Evolutionary conservation across 305 asterid species (phyloP), one percentile per base, ranked within the genome.

Genomic region (Solanum hybrid): DNA sequence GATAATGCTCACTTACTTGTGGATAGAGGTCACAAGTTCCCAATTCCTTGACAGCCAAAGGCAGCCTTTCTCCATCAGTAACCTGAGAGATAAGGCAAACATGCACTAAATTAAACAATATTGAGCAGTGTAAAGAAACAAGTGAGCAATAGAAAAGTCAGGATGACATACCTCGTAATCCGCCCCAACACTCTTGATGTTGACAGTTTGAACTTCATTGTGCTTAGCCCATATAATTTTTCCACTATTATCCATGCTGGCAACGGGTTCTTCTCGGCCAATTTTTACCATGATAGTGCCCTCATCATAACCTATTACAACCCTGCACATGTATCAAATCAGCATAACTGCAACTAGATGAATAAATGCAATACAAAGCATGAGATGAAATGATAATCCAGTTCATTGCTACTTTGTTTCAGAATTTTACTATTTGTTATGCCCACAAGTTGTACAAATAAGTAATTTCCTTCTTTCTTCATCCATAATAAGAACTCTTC

Each of bases 21-120:
- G 99, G 99, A 91, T 97, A 97, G 90, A 97, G 98, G 92, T 97
- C 99, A 91, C 99, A 97, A n/a, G 95, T 97, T 87, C 99, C 99
- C 97, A 97, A 92, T 92, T 97, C 99, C 92, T 97, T 97, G 75
- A 97, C 98, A n/a, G 98, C 99, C 93, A 97, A 92, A 80, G 99
- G 98, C 92, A 97, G 91, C 89, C 99, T 96, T 92, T 97, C 99
- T 87, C 99, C 99, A 92, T 97, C 99, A 89, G 98, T 95, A 91
- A 95, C 98, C 99, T 97, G 95, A 92, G 94, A 91, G 11, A 84
- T 76, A 73, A 38, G 34, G 75, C n/a, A 82, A 86, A 79, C 38
- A 39, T 10, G 76, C 88, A 57, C 14, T 88, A 81, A 86, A 89
- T 79, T 86, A 4, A 10, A 86, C n/a, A 29, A 80, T 41, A 17